Evolutionary conservation across 257 asterid species (phyloP).

Genomic region (Penstemon newberryi): DNA sequence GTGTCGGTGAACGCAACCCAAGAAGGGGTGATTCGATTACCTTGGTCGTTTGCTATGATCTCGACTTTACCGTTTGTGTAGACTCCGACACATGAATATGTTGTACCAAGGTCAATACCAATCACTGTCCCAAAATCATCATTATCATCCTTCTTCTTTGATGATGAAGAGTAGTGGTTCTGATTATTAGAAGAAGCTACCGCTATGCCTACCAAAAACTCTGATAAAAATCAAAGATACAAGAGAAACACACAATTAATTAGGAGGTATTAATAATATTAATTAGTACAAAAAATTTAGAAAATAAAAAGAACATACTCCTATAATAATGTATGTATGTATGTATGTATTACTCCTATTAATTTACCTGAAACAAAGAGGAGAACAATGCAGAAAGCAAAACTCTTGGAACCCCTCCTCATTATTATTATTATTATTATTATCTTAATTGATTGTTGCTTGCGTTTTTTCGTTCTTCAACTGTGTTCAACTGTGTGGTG

Average conservation of each 20-base stretch:
- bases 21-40: conserved; percentile 49
- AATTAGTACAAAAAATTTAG: not conserved
- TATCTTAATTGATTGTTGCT: too few relatives aligned
- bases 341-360: not conserved
- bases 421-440: too few relatives aligned
- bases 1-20: conserved; percentile 50
- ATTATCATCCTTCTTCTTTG: not conserved
- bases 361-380: conserved; percentile 22
- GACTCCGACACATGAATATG: conserved; percentile 47
- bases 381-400: conserved; percentile 7
- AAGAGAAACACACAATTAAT: not conserved
- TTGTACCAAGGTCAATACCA: conserved; percentile 46
- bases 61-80: conserved; percentile 44
- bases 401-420: not conserved
- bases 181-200: conserved; percentile 37
- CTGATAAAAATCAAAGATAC: not conserved
- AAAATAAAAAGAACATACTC: not conserved
- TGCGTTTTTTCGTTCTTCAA: too few relatives aligned
- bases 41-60: conserved; percentile 53
- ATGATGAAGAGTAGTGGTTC: not conserved
- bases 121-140: conserved; percentile 29
- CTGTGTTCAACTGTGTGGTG: too few relatives aligned
- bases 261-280: not conserved
- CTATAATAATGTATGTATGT: not conserved
- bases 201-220: conserved; percentile 36